These are phyloP conservation scores for Saccharomyces hybrid DNA, from an alignment of 1,139 yeast genomes.

Conservation along the genomic window DNA sequence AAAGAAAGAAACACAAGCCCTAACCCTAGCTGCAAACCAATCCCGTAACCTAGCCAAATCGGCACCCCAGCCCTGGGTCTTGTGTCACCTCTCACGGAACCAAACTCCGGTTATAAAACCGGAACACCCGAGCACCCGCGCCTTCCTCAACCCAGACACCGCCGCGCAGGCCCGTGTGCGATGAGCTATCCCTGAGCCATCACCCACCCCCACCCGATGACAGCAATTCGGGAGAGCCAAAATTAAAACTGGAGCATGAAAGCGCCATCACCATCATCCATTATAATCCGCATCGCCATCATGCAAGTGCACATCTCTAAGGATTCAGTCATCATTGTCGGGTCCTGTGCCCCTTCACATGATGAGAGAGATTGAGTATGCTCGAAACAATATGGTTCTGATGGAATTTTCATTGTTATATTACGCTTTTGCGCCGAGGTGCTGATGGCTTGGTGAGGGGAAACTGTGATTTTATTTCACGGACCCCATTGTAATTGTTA, in stretches of 20 bases:
- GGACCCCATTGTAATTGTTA: background rate
- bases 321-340: background rate
- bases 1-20: no score
- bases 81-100: background rate
- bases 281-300: background rate
- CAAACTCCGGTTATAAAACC: background rate
- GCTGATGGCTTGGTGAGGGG: background rate
- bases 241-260: background rate
- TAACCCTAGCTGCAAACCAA: background rate
- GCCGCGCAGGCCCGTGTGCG: background rate
- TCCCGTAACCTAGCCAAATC: no score
- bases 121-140: conserved; percentile 1
- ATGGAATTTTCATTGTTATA: background rate
- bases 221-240: conserved; percentile 1
- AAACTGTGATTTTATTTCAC: background rate
- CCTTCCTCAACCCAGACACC: conserved; percentile 1
- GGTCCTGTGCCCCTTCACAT: background rate
- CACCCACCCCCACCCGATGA: conserved; percentile 1
- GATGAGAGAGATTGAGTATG: background rate
- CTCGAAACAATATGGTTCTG: background rate
- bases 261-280: background rate
- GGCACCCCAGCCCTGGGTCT: background rate
- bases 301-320: background rate
- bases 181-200: background rate
- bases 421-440: background rate